phyloP scores from a whole-genome alignment of 352 stramenopile genomes.

The Blastocystis sp. region DNA sequence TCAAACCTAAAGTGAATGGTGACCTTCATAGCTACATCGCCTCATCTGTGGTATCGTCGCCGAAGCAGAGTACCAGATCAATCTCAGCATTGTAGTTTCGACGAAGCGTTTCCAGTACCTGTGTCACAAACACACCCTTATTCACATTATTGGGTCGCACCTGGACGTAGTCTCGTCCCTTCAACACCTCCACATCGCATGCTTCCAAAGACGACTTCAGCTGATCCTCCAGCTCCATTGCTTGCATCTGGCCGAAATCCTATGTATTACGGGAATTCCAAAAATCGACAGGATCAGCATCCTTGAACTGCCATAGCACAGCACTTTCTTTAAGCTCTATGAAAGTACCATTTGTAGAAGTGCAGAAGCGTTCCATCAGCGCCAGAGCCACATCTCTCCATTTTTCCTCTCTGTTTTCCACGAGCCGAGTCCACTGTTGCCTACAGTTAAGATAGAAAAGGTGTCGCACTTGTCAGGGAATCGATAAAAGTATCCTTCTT shows the following conservation, averaged over 20 bases:
- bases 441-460: not conserved
- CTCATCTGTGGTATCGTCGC: constrained; percentile 96
- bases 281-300: constrained; percentile 80
- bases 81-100: not conserved
- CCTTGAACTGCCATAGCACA: constrained; percentile 95
- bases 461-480: constrained; percentile 71
- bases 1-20: constrained; percentile 65
- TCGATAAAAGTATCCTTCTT: constrained; percentile 97
- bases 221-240: constrained; percentile 94
- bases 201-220: constrained; percentile 85
- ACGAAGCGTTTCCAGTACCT: constrained; percentile 77
- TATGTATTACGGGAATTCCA: not conserved
- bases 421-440: constrained; percentile 58
- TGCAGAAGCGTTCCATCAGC: constrained; percentile 98
- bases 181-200: constrained; percentile 89
- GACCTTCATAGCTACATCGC: constrained; percentile 79
- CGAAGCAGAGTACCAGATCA: constrained; percentile 92
- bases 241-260: constrained; percentile 95
- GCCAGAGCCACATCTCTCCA: constrained; percentile 92
- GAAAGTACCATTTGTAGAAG: constrained; percentile 95
- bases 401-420: constrained; percentile 80
- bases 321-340: constrained; percentile 97
- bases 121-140: constrained; percentile 92
- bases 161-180: constrained; percentile 89
- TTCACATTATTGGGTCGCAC: constrained; percentile 93